Conservation (phyloP, 2,329 filamentous ascomycete species). For the Zymoseptoria passerinii region DNA sequence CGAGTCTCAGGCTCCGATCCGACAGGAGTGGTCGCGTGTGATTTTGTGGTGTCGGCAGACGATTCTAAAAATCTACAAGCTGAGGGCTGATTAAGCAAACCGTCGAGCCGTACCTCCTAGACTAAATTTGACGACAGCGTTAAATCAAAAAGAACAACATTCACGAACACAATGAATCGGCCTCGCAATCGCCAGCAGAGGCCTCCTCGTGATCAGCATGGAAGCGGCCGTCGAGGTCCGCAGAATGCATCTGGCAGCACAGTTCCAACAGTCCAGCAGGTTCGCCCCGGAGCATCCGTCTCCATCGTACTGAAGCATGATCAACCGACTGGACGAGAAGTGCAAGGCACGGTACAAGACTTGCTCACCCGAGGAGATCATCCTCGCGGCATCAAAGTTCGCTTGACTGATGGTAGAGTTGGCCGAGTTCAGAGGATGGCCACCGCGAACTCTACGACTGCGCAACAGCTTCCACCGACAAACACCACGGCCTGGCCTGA, state of each 20-base stretch:
- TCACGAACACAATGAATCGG: background rate
- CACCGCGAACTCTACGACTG: conserved; percentile 2
- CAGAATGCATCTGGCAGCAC: conserved; percentile 4
- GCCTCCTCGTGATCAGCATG: background rate
- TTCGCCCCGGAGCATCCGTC: conserved; percentile 55
- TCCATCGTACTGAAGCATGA: conserved; percentile 70
- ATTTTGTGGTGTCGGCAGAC: background rate
- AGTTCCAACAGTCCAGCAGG: conserved; percentile 34
- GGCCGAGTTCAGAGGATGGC: conserved; percentile 63
- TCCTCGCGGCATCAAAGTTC: conserved; percentile 67
- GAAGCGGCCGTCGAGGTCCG: background rate
- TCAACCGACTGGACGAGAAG: conserved; percentile 64
- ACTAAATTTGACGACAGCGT: background rate
- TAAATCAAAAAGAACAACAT: background rate
- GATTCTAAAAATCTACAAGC: background rate
- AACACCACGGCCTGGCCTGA: background rate
- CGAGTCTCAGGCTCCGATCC: background rate
- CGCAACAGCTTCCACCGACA: conserved; percentile 2
- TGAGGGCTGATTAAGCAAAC: background rate
- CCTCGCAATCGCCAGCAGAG: conserved; percentile 4
- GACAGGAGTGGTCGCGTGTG: background rate
- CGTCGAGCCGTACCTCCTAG: background rate
- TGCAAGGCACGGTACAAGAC: conserved; percentile 57
- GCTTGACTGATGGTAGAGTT: conserved; percentile 61
- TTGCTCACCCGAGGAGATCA: conserved; percentile 67